Conservation (phyloP, 2,329 filamentous ascomycete species). For the Pseudovirgaria hyperparasitica region DNA sequence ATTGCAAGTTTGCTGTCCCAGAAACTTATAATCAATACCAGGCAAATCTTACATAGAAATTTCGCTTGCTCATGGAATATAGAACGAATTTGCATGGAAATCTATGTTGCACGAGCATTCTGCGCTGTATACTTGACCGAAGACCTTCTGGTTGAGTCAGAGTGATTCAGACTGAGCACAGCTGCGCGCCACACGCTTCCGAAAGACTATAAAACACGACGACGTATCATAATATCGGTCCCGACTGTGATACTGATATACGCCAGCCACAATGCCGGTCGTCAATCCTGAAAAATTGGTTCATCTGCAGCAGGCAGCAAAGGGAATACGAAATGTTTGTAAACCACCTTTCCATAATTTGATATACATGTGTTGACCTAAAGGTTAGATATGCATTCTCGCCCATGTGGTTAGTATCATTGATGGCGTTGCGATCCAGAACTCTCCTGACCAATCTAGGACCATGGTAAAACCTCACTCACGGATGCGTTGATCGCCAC, state of each 20-base stretch:
- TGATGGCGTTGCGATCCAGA: conserved; percentile 3
- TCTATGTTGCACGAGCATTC: too few relatives aligned
- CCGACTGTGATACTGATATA: too few relatives aligned
- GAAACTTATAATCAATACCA: too few relatives aligned
- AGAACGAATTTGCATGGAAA: too few relatives aligned
- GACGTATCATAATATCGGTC: too few relatives aligned
- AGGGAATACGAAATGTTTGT: conserved; percentile 83
- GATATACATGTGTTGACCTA: conserved; percentile 15
- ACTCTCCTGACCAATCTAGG: conserved; percentile 32
- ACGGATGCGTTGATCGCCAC: conserved; percentile 93
- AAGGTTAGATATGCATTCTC: conserved; percentile 74
- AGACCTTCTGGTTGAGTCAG: too few relatives aligned
- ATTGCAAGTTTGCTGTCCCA: too few relatives aligned
- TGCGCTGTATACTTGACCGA: too few relatives aligned
- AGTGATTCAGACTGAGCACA: too few relatives aligned
- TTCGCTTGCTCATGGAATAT: too few relatives aligned
- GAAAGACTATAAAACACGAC: too few relatives aligned
- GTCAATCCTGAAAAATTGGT: conserved; percentile 85
- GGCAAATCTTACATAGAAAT: too few relatives aligned
- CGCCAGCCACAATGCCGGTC: conserved; percentile 62
- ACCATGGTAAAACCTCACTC: conserved; percentile 96
- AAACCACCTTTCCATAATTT: conserved; percentile 10
- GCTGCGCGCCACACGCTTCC: conserved; percentile 1
- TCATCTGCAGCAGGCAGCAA: conserved; percentile 72
- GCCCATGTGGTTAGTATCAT: conserved; percentile 59